Evolutionary conservation across 2,329 filamentous ascomycete species (phyloP), one percentile per base, ranked within the genome.

Genomic region (Ceratocystis diversiconidia): DNA sequence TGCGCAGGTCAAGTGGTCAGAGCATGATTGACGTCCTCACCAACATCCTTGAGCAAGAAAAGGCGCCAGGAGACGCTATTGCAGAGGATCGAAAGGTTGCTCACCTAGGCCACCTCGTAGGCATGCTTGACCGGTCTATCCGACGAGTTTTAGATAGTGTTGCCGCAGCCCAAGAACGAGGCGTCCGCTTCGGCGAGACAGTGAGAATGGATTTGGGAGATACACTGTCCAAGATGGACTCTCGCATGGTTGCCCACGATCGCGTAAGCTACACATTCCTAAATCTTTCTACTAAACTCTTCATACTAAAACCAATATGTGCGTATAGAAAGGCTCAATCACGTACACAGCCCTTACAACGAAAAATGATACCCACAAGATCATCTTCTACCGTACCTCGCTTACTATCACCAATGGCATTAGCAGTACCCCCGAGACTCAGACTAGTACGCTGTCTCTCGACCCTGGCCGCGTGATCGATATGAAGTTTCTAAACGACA

Each of bases 131-230:
- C 0, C 73, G 74, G 2, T 84, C 85, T 70, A 83, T 85, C 8
- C 79, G 79, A n/a, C 74, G 74, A 6, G 79, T 90, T 1, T 89
- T 90, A 70, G 74, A 82, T 64, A 79, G 85, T 67, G 85, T 91
- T 72, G 85, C 89, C 68, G 82, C 87, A 73, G 82, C 86, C 5
- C 82, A 90, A 74, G 80, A 83, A 70, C 78, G 85, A 65, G 86
- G 84, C 65, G 86, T 91, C 10, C 77, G 85, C 4, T 86, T 90
- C 70, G 86, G 86, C 2, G 79, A 79, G 41, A 75, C 80, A 2
- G 76, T 79, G 2, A 77, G 74, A 62, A 70, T 85, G 4, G 74
- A 76, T 1, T 67, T 81, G 8, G 76, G 75, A 0, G 71, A 71
- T 68, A 81, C 71, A 69, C 77, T 76, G 70, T 82, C 70, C 71